Base-by-base conservation (phyloP, 2,329 filamentous ascomycete genomes). In the Daldinia sp. region DNA sequence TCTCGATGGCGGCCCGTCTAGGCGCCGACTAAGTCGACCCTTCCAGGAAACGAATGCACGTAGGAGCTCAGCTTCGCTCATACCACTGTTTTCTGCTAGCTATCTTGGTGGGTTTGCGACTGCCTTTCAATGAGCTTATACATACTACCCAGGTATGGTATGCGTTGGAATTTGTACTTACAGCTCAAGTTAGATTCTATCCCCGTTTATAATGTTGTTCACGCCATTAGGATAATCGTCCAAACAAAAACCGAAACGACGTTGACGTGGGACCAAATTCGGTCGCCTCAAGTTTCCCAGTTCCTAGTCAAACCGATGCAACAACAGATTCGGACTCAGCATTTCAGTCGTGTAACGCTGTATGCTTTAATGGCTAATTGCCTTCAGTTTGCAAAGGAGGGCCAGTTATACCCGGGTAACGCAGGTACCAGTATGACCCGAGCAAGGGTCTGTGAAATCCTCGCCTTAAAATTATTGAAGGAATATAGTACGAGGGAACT, bases 261-360 rank as follows among this genome's bases (percentile, higher is more conserved):
- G 0, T 80, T 98, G 51, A 90, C 93, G 13, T 98, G 94, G 94
- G 94, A 98, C 68, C 94, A 98, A 76, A 83, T 98, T 66, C 88
- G 94, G 67, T 96, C 93, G n/a, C 94, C 94, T 2, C 94, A 98
- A 75, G 90, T 98, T 58, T 97, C 93, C 13, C 94, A 97, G 74
- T 98, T 98, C 75, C 85, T 98, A 32, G 86, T 97, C 74, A 97
- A 97, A 81, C 94, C 94, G 2, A 95, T 97, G 81, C 93, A 95
- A 77, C 91, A 95, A 75, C 90, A 94, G 76, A 94, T 97, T 66
- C 88, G 90, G 63, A 83, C 87, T 13, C 87, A 91, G 52, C 92
- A 97, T 77, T 94, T 96, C 76, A 94, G 90, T 27, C 86, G 91
- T 48, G 94, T 92, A 8, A 95, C 93, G 0, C 77, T 97, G 34